A percentile compares a stretch with the other conserved stretches of the same genome.
These are phyloP conservation scores for Picochlorum sp. DNA, from an alignment of 139 green algal species.

Conservation along the genomic window DNA sequence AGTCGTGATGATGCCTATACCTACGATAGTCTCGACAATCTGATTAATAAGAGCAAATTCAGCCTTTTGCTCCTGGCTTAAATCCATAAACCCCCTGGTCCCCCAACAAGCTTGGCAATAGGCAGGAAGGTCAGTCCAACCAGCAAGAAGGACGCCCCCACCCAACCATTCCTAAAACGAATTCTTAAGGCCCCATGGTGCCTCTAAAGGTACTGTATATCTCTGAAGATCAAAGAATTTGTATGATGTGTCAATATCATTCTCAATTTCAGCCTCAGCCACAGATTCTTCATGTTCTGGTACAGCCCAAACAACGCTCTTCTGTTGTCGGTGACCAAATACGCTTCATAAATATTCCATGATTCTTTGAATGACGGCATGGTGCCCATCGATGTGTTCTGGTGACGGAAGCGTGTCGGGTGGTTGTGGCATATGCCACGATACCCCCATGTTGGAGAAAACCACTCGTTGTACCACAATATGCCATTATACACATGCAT, in stretches of 20 bases:
- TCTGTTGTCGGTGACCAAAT: no score
- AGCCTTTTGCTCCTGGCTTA: conserved; percentile 27
- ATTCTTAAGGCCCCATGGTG: conserved; percentile 55
- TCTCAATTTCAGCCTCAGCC: background rate
- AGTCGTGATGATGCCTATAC: conserved; percentile 39
- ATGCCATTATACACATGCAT: no score
- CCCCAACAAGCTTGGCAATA: conserved; percentile 21
- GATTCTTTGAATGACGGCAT: no score
- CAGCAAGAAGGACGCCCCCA: conserved; percentile 58
- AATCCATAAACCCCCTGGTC: conserved; percentile 19
- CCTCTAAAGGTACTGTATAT: conserved; percentile 51
- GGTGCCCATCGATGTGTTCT: no score
- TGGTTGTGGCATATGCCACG: no score
- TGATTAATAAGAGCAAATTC: conserved; percentile 35
- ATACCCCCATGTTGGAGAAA: no score
- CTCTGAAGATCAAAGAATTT: conserved; percentile 35
- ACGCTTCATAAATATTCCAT: no score
- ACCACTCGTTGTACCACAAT: no score
- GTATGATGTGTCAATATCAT: background rate
- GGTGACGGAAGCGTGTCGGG: no score
- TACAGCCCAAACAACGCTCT: background rate
- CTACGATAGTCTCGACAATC: conserved; percentile 45
- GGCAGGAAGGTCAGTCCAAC: conserved; percentile 65
- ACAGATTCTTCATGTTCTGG: background rate
- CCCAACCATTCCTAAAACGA: conserved; percentile 46